phyloP scores from a whole-genome alignment of 2,329 filamentous ascomycete genomes.

The Nigrospora sphaerica region DNA sequence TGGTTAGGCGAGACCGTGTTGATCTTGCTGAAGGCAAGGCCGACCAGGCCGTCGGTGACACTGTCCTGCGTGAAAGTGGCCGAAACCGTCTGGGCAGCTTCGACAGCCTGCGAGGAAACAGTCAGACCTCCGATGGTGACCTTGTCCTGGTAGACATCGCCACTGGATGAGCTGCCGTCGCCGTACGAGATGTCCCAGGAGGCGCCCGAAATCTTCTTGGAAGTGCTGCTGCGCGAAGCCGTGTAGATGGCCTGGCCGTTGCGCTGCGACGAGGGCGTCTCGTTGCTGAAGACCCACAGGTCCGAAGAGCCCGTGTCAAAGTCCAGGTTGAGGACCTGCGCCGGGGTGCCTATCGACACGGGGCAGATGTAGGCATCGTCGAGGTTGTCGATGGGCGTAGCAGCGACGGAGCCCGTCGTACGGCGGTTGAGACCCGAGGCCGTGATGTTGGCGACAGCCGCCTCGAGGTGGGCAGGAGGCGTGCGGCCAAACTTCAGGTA shows the following conservation, averaged over 20 bases:
- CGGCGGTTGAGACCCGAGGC: neutral
- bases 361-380: slow-evolving; percentile 23
- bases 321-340: slow-evolving; percentile 24
- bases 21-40: slow-evolving; percentile 25
- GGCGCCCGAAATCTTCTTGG: slow-evolving; percentile 16
- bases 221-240: slow-evolving; percentile 15
- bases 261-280: slow-evolving; percentile 11
- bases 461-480: slow-evolving; percentile 5
- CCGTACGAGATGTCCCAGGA: slow-evolving; percentile 24
- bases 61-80: slow-evolving; percentile 21
- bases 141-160: slow-evolving; percentile 23
- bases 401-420: slow-evolving; percentile 14
- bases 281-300: slow-evolving; percentile 25
- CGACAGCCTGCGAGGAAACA: slow-evolving; percentile 19
- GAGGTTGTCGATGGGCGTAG: slow-evolving; percentile 16
- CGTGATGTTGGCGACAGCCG: slow-evolving; percentile 8
- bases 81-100: slow-evolving; percentile 21
- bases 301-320: slow-evolving; percentile 28
- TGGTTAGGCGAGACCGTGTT: slow-evolving; percentile 20
- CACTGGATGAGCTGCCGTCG: slow-evolving; percentile 24
- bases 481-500: slow-evolving; percentile 9
- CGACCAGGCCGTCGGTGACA: slow-evolving; percentile 24
- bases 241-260: slow-evolving; percentile 21
- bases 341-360: slow-evolving; percentile 23
- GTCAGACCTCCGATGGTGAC: slow-evolving; percentile 22